Evolutionary conservation across 305 asterid genomes (phyloP).

Genomic region (Andrographis paniculata): DNA sequence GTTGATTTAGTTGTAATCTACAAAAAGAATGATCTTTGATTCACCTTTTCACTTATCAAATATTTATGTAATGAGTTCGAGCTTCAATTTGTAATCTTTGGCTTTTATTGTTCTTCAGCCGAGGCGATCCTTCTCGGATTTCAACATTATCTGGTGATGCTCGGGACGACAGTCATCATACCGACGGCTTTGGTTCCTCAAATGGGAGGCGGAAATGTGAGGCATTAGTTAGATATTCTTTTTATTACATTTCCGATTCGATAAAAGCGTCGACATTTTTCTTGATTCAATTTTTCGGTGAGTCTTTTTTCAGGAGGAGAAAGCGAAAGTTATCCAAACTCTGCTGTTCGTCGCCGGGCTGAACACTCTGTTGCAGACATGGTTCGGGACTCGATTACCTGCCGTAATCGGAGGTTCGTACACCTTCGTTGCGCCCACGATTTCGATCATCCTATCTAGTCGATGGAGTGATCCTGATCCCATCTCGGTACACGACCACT

Average conservation of each 20-base stretch:
- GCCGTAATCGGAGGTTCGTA: constrained; percentile 52
- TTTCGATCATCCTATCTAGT: constrained; percentile 67
- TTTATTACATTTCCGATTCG: no score
- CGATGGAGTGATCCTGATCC: constrained; percentile 63
- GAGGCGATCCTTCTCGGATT: constrained; percentile 90
- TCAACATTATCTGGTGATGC: constrained; percentile 78
- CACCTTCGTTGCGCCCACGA: constrained; percentile 55
- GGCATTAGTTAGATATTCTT: constrained; percentile 15
- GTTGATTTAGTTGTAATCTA: not conserved
- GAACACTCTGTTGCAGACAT: no score
- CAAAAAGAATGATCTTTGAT: not conserved
- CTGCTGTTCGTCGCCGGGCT: no score
- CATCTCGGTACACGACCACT: constrained; percentile 40
- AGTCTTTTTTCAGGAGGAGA: constrained; percentile 38
- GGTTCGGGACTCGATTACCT: constrained; percentile 49
- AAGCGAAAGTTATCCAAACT: constrained; percentile 2
- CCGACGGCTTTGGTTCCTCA: constrained; percentile 87
- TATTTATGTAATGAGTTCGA: not conserved
- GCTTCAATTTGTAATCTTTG: not conserved
- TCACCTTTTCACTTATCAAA: not conserved
- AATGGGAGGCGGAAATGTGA: constrained; percentile 96
- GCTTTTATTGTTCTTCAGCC: constrained; percentile 34
- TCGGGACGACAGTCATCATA: constrained; percentile 69
- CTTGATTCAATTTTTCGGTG: not conserved
- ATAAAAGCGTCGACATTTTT: not conserved